Evolutionary conservation across 495 filamentous ascomycete genomes (phyloP).

Genomic region (Cairneyella variabilis): DNA sequence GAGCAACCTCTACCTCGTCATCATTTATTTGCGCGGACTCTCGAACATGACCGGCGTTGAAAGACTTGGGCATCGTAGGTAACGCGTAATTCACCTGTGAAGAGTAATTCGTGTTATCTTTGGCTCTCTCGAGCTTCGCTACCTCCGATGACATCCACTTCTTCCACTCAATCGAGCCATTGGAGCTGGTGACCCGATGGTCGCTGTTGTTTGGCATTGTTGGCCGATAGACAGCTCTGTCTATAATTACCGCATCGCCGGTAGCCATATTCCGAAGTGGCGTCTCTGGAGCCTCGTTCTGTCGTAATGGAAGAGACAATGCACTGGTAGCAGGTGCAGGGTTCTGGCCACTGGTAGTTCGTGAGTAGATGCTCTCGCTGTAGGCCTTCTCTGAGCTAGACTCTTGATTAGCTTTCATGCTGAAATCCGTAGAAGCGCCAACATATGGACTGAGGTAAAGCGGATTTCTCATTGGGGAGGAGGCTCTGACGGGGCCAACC

Average conservation of each 20-base stretch:
- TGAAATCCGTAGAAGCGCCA: background rate
- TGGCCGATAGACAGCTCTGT: constrained; percentile 35
- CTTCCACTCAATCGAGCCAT: constrained; percentile 51
- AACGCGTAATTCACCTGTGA: constrained; percentile 34
- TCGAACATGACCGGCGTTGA: constrained; percentile 45
- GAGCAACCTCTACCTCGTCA: constrained; percentile 35
- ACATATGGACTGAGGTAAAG: constrained; percentile 1
- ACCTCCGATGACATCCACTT: constrained; percentile 48
- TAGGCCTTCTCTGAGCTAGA: constrained; percentile 31
- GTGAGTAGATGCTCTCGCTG: constrained; percentile 52
- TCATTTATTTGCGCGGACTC: constrained; percentile 57
- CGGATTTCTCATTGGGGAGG: background rate
- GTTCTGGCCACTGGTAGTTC: constrained; percentile 45
- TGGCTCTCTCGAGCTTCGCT: constrained; percentile 40
- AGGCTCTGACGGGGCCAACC: background rate
- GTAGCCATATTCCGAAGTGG: constrained; percentile 25
- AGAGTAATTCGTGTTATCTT: constrained; percentile 13
- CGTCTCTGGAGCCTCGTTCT: constrained; percentile 9
- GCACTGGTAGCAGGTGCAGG: constrained; percentile 22
- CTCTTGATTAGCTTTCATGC: constrained; percentile 10
- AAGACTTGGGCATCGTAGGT: constrained; percentile 32
- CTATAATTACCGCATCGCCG: constrained; percentile 42
- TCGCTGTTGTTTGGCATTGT: constrained; percentile 14
- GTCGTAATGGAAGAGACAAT: constrained; percentile 3
- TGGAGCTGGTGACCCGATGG: constrained; percentile 34